phyloP scores from a whole-genome alignment of 2,329 filamentous ascomycete genomes.

The Epichloe elymi region DNA sequence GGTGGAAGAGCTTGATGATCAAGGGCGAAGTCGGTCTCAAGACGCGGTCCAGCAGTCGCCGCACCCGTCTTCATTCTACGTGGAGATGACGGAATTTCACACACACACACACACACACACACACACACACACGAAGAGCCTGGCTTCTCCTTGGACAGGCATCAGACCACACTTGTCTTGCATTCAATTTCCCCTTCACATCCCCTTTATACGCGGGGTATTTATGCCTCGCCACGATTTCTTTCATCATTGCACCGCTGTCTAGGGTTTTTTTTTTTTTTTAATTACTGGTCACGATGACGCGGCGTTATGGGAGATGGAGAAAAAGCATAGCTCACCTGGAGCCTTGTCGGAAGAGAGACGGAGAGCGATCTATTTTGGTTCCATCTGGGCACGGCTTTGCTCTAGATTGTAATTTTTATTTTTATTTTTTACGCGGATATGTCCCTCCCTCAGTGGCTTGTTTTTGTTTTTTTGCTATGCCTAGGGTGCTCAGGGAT shows the following conservation, averaged over 20 bases:
- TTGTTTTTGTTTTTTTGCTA: too few relatives aligned
- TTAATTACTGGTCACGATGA: neutral
- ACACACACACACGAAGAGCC: neutral
- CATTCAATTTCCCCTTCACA: neutral
- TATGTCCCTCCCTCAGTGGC: too few relatives aligned
- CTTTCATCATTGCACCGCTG: too few relatives aligned
- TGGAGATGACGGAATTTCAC: conserved; percentile 22
- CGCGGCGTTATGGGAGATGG: too few relatives aligned
- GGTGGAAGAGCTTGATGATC: conserved; percentile 51
- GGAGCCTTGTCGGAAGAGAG: too few relatives aligned
- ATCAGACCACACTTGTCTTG: conserved; percentile 3
- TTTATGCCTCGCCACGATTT: too few relatives aligned
- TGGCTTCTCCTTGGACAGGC: conserved; percentile 1
- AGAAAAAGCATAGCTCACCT: too few relatives aligned
- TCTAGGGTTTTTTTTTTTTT: neutral
- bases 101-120: neutral
- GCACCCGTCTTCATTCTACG: conserved; percentile 38
- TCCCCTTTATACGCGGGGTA: neutral
- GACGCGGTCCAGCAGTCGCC: conserved; percentile 24
- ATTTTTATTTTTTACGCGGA: too few relatives aligned
- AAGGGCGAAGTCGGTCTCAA: conserved; percentile 48
- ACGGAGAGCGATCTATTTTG: too few relatives aligned
- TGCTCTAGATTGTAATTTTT: too few relatives aligned
- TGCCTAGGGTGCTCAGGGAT: too few relatives aligned
- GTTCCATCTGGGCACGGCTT: too few relatives aligned